phyloP scores from a whole-genome alignment of 805 yeast species.

The Sugiyamaella valdiviana region DNA sequence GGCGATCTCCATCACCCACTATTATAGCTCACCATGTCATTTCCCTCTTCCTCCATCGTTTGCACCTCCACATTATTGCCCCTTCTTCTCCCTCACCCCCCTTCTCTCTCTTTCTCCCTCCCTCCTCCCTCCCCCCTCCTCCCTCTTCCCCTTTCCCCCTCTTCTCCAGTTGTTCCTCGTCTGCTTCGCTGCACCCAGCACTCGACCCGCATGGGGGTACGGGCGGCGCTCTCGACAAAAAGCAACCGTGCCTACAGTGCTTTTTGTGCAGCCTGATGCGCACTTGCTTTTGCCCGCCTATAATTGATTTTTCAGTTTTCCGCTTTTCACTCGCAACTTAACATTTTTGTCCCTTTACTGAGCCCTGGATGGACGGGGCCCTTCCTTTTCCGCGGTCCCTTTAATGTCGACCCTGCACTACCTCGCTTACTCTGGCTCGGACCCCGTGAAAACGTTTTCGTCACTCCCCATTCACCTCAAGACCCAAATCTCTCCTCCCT shows the following conservation, averaged over 20 bases:
- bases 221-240: neutral
- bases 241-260: neutral
- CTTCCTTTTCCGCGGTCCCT: neutral
- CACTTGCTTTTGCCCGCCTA: neutral
- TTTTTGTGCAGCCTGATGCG: neutral
- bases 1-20: too few species aligned
- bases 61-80: neutral
- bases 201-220: neutral
- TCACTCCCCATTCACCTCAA: too few species aligned
- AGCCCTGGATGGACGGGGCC: neutral
- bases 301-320: neutral
- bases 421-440: too few species aligned
- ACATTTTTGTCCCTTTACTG: neutral
- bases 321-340: neutral
- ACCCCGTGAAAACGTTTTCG: too few species aligned
- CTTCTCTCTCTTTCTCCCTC: neutral
- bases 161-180: neutral
- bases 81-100: neutral
- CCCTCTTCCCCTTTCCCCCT: too few species aligned
- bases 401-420: too few species aligned
- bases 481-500: too few species aligned
- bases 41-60: too few species aligned
- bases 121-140: neutral
- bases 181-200: neutral
- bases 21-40: too few species aligned